Conservation (phyloP, 306 rosid species). For the Purshia tridentata region DNA sequence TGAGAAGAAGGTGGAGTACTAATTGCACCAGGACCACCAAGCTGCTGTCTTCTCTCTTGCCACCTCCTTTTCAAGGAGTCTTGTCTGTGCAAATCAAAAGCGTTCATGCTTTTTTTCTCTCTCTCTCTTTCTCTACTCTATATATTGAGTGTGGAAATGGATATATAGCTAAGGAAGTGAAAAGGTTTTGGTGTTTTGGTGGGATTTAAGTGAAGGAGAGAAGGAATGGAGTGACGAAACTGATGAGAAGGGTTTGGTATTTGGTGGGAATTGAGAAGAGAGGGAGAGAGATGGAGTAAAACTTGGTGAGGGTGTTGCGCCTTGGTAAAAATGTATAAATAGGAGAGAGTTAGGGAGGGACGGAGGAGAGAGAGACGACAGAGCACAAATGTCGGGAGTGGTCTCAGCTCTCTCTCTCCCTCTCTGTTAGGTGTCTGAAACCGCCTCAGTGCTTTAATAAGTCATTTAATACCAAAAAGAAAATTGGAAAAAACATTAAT, state of each 20-base stretch:
- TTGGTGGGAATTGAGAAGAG: constrained; percentile 8
- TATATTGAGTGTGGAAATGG: too few species aligned
- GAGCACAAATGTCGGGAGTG: constrained; percentile 56
- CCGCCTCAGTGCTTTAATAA: constrained; percentile 26
- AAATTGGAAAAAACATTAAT: too few species aligned
- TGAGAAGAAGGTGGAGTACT: constrained; percentile 32
- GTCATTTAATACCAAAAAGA: too few species aligned
- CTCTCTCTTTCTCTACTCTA: background rate
- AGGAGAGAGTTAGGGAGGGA: background rate
- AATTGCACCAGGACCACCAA: constrained; percentile 25
- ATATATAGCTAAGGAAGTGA: background rate
- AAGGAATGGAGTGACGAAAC: constrained; percentile 7
- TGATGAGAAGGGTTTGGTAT: constrained; percentile 11
- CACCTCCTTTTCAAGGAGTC: constrained; percentile 54
- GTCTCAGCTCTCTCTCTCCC: background rate
- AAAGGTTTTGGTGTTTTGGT: background rate
- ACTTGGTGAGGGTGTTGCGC: background rate
- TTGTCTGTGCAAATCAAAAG: constrained; percentile 53
- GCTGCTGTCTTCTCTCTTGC: constrained; percentile 40
- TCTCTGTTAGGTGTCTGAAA: constrained; percentile 39
- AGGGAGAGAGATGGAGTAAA: constrained; percentile 1
- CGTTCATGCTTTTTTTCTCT: constrained; percentile 34
- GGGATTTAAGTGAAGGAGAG: background rate
- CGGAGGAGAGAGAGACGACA: constrained; percentile 9
- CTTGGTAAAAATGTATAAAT: constrained; percentile 5